Conservation (phyloP, 768 basidiomycete genomes). For the Megacollybia marginata region DNA sequence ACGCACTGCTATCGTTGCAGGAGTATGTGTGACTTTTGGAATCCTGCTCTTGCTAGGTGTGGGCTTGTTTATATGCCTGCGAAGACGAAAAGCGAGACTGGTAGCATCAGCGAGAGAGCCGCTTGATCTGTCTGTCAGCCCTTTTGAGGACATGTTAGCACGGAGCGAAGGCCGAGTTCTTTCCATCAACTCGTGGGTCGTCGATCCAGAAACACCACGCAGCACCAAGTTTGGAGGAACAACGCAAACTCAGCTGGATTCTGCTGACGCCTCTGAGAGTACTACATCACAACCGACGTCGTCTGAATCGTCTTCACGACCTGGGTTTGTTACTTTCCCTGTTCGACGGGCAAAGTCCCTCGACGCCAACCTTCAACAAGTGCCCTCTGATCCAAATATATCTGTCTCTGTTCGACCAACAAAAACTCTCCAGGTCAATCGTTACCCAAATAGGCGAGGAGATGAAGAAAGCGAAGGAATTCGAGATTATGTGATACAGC, state of each 20-base stretch:
- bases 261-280: not conserved
- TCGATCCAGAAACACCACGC: constrained; percentile 1
- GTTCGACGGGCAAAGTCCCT: not conserved
- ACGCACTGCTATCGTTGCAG: constrained; percentile 19
- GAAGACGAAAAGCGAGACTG: not conserved
- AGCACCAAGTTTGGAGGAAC: not conserved
- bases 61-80: not conserved
- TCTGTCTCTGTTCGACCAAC: not conserved
- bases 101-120: not conserved
- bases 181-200: constrained; percentile 12
- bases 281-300: not conserved
- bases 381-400: not conserved
- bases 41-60: constrained; percentile 16
- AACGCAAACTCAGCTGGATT: not conserved
- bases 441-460: too few relatives aligned
- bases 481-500: constrained; percentile 31
- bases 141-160: not conserved
- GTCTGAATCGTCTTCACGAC: not conserved
- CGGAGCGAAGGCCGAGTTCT: constrained; percentile 8
- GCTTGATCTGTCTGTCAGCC: not conserved
- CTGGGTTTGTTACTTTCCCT: not conserved
- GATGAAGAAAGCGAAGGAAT: not conserved
- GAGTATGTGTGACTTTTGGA: constrained; percentile 23
- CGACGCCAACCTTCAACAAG: not conserved
- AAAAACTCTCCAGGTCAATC: too few relatives aligned